These are phyloP conservation scores for Russula foetens DNA, from an alignment of 768 basidiomycete species.

Conservation along the genomic window DNA sequence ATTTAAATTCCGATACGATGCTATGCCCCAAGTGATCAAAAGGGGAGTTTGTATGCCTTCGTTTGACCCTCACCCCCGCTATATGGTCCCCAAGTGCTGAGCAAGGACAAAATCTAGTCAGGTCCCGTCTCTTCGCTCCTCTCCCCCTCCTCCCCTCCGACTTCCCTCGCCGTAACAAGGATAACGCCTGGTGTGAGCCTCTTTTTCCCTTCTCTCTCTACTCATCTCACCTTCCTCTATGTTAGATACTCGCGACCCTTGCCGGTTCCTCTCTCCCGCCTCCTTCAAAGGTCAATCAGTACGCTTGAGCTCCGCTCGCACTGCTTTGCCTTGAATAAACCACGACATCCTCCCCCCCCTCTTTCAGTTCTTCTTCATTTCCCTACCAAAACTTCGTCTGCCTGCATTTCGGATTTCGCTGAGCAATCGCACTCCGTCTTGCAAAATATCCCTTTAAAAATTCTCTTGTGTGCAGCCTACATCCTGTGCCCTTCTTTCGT, in stretches of 20 bases:
- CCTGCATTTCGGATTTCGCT: slow-evolving; percentile 43
- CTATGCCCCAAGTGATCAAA: slow-evolving; percentile 9
- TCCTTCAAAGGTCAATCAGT: slow-evolving; percentile 34
- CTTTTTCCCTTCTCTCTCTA: background rate
- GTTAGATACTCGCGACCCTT: slow-evolving; percentile 88
- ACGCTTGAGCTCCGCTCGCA: slow-evolving; percentile 27
- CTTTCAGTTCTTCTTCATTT: background rate
- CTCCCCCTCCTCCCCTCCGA: slow-evolving; percentile 28
- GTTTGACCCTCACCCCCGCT: slow-evolving; percentile 5
- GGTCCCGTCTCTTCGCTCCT: slow-evolving; percentile 25
- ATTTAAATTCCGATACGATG: slow-evolving; percentile 5
- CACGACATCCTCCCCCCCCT: background rate
- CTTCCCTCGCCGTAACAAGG: slow-evolving; percentile 43
- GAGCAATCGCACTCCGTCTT: slow-evolving; percentile 39
- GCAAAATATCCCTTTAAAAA: slow-evolving; percentile 15
- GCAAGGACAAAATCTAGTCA: slow-evolving; percentile 4
- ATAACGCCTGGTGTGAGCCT: slow-evolving; percentile 42
- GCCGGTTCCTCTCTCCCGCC: slow-evolving; percentile 63
- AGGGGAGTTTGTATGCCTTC: no score
- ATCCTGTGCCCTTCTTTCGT: slow-evolving; percentile 23
- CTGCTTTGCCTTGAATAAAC: slow-evolving; percentile 9
- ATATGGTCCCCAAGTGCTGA: slow-evolving; percentile 15
- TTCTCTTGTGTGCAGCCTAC: slow-evolving; percentile 12
- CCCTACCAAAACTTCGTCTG: slow-evolving; percentile 21
- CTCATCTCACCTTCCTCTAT: slow-evolving; percentile 4